phyloP scores from a whole-genome alignment of 768 basidiomycete species.

The Tricholoma saponaceum region DNA sequence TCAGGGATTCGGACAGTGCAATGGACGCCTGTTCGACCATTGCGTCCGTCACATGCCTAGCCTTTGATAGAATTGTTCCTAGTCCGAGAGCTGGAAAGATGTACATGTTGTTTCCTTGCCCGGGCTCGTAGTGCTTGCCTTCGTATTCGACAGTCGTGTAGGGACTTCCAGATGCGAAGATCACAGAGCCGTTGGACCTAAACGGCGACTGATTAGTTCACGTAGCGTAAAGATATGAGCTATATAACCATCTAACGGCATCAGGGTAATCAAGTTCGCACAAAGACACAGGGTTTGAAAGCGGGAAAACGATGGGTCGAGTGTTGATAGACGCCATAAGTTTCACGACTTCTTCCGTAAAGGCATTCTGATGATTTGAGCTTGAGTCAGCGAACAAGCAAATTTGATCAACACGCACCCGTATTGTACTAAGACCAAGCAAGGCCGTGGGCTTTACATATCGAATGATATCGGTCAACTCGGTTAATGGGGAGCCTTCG shows the following conservation, averaged over 20 bases:
- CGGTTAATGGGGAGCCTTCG: slow-evolving; percentile 54
- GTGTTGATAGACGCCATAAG: slow-evolving; percentile 61
- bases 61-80: slow-evolving; percentile 55
- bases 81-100: slow-evolving; percentile 62
- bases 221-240: background rate
- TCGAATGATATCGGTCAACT: slow-evolving; percentile 62
- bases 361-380: slow-evolving; percentile 44
- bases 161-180: slow-evolving; percentile 74
- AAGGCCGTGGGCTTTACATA: slow-evolving; percentile 76
- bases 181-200: slow-evolving; percentile 61
- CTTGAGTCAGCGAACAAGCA: slow-evolving; percentile 11
- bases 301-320: slow-evolving; percentile 78
- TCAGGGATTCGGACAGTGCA: slow-evolving; percentile 55
- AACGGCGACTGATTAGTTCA: background rate
- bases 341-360: slow-evolving; percentile 58
- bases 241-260: slow-evolving; percentile 50
- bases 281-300: slow-evolving; percentile 67
- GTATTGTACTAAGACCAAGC: slow-evolving; percentile 65
- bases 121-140: slow-evolving; percentile 52
- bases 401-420: slow-evolving; percentile 21
- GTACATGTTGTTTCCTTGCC: slow-evolving; percentile 83
- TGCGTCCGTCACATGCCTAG: slow-evolving; percentile 55
- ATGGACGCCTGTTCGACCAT: slow-evolving; percentile 70
- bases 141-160: slow-evolving; percentile 50
- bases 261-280: slow-evolving; percentile 59